Conservation (phyloP, 805 yeast species). For the Pichia kluyveri region DNA sequence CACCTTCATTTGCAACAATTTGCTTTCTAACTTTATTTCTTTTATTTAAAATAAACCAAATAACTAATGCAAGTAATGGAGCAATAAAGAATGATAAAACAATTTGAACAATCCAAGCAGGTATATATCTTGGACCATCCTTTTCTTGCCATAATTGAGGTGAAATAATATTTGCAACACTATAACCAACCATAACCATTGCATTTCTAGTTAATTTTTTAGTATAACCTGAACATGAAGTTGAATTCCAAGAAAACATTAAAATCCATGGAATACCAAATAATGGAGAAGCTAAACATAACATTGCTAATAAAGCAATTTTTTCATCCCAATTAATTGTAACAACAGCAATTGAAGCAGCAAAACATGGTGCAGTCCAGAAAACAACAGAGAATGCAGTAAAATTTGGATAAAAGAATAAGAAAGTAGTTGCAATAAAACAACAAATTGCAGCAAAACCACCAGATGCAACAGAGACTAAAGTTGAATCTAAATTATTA, state of each 20-base stretch:
- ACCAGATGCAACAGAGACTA: conserved; percentile 46
- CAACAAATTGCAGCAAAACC: conserved; percentile 38
- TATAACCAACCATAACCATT: conserved; percentile 37
- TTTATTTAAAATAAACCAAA: conserved; percentile 34
- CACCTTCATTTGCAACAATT: conserved; percentile 12
- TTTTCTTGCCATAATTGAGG: conserved; percentile 46
- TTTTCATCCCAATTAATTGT: conserved; percentile 36
- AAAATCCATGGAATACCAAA: conserved; percentile 21
- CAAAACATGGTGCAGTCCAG: conserved; percentile 27
- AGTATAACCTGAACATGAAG: conserved; percentile 38
- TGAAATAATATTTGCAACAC: conserved; percentile 42
- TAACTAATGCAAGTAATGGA: conserved; percentile 34
- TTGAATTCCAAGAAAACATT: conserved; percentile 18
- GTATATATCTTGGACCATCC: conserved; percentile 40
- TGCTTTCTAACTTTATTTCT: conserved; percentile 30
- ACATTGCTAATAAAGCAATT: conserved; percentile 37
- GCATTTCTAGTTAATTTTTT: conserved; percentile 42
- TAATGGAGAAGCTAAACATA: conserved; percentile 38
- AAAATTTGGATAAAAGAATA: conserved; percentile 27
- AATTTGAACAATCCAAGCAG: conserved; percentile 50
- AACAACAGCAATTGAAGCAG: conserved; percentile 19
- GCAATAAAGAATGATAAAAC: conserved; percentile 40
- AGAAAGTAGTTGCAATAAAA: conserved; percentile 28
- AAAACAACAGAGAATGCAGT: conserved; percentile 21
- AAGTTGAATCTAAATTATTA: conserved; percentile 36